Percentiles rank a stretch among this genome's conserved stretches.
These are phyloP conservation scores for Aspergillus hortae DNA, from an alignment of 2,329 filamentous ascomycete species.

Conservation along the genomic window DNA sequence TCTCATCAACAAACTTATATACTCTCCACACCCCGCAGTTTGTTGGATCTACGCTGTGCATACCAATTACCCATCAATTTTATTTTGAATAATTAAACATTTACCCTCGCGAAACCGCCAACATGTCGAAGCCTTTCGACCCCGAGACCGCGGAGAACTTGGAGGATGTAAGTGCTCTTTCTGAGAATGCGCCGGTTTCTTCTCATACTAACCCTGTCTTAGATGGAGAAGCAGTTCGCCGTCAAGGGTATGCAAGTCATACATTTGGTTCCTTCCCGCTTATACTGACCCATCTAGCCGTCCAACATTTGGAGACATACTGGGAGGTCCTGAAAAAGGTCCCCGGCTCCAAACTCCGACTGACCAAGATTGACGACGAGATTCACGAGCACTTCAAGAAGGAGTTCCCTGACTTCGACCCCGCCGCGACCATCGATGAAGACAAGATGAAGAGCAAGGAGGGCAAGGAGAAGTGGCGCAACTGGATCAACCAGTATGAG, in stretches of 20 bases:
- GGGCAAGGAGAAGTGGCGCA: slow-evolving; percentile 92
- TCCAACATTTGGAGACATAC: slow-evolving; percentile 95
- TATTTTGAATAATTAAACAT: no score
- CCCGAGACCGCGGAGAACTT: slow-evolving; percentile 66
- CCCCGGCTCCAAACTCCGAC: slow-evolving; percentile 78
- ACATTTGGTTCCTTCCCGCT: neutral
- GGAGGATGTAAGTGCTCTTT: slow-evolving; percentile 56
- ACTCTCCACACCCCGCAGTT: no score
- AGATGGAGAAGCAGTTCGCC: slow-evolving; percentile 99
- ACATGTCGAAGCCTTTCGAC: slow-evolving; percentile 46
- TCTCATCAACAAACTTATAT: neutral
- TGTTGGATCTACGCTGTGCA: neutral
- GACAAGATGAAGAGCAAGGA: slow-evolving; percentile 96
- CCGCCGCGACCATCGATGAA: slow-evolving; percentile 75
- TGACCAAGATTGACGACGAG: slow-evolving; percentile 93
- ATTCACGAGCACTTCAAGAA: slow-evolving; percentile 84
- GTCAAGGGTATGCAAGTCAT: slow-evolving; percentile 67
- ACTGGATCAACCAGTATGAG: slow-evolving; percentile 91
- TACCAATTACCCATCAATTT: neutral
- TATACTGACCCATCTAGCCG: slow-evolving; percentile 49
- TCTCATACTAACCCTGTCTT: slow-evolving; percentile 15
- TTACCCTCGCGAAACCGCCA: slow-evolving; percentile 10
- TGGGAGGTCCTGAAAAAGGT: slow-evolving; percentile 93
- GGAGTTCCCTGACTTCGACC: slow-evolving; percentile 91
- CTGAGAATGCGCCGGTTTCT: neutral